These are phyloP conservation scores for Russula compacta DNA, from an alignment of 768 basidiomycete species.

Conservation along the genomic window DNA sequence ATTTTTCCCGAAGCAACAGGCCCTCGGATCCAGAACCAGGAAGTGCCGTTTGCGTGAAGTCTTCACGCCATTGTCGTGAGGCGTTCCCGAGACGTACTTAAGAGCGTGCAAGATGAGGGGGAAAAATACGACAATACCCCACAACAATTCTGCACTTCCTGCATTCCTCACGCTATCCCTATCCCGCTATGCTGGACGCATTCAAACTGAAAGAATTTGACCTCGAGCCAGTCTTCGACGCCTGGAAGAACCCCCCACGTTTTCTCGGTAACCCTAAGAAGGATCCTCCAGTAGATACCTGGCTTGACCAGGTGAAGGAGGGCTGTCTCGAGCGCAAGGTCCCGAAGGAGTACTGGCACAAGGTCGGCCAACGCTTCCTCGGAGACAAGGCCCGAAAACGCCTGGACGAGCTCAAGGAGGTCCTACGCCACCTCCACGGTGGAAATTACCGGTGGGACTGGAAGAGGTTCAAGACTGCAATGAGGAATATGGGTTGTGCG, in stretches of 20 bases:
- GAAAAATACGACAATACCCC: background rate
- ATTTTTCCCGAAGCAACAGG: background rate
- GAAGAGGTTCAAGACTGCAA: constrained; percentile 73
- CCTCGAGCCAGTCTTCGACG: constrained; percentile 54
- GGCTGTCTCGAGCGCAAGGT: constrained; percentile 65
- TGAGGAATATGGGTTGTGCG: constrained; percentile 78
- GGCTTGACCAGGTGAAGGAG: constrained; percentile 61
- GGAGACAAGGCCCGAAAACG: constrained; percentile 58
- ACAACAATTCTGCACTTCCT: background rate
- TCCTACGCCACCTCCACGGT: constrained; percentile 65
- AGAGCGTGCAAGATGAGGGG: background rate
- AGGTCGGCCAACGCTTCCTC: constrained; percentile 70
- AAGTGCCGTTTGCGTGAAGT: background rate
- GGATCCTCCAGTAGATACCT: constrained; percentile 60
- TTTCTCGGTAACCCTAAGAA: constrained; percentile 64
- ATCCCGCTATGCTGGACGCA: constrained; percentile 44
- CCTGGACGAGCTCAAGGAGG: constrained; percentile 62
- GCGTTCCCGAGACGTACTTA: constrained; percentile 8
- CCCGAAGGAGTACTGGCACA: constrained; percentile 77
- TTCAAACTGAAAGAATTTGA: constrained; percentile 77
- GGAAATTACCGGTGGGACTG: constrained; percentile 76
- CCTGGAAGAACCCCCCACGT: constrained; percentile 58
- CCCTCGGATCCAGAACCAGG: background rate
- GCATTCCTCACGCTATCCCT: background rate
- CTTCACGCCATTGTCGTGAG: constrained; percentile 12